Evolutionary conservation across 2,329 filamentous ascomycete genomes (phyloP), one percentile per base, ranked within the genome.

Genomic region (Trichoderma sp.): DNA sequence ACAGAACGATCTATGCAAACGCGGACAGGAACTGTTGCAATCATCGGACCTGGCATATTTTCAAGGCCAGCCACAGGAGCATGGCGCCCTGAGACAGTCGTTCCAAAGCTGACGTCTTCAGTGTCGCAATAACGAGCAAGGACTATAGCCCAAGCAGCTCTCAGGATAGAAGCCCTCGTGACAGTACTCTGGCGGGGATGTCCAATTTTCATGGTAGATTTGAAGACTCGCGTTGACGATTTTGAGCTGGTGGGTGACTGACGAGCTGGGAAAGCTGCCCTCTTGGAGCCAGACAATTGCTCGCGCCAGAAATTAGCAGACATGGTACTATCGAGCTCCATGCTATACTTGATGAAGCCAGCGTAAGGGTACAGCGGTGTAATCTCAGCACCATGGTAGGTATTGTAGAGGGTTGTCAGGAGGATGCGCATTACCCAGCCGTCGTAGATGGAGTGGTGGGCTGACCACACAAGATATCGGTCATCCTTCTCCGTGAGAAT

Each of bases 121-220:
- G 69, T 77, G 68, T n/a, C 76, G 71, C 81, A 76, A 66, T 82
- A 81, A 3, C 79, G 71, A 0, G 77, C 76, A 2, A 81, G 75
- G 3, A 81, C 75, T 5, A 83, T 57, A 14, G 73, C 67, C 74
- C 74, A 76, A 11, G 74, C 74, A 13, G 73, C 72, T 7, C 74
- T 71, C 1, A 74, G 31, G 13, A 73, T 62, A 1, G 70, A 65
- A 5, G 71, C 68, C 52, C 37, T 35, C 6, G 70, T 72, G 33
- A 70, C 55, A 2, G 5, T 60, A n/a, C n/a, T 68, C 8, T 55
- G 56, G 29, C 24, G 53, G 27, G 27, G 8, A 5, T 68, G 52
- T 21, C 31, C 6, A n/a, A 69, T 6, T 5, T 40, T 21, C 6
- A 69, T 33, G 6, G 53, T 58, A 2, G 33, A 65, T 5, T 55